Evolutionary conservation across 2,329 filamentous ascomycete species (phyloP).

Genomic region (Reticulascus tulasneorum): DNA sequence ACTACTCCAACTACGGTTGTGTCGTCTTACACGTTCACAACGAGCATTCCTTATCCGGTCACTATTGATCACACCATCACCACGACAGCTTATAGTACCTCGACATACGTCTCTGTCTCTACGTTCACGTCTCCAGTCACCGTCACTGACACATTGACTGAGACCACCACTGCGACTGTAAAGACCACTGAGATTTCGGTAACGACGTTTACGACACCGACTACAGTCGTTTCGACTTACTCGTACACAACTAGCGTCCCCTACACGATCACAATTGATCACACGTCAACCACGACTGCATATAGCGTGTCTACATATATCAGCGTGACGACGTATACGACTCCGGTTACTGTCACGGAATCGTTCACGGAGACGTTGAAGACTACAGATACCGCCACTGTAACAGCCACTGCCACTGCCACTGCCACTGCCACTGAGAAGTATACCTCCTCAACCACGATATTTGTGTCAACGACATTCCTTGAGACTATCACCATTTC

Average conservation of each 20-base stretch:
- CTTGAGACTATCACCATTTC: slow-evolving; percentile 13
- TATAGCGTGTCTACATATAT: slow-evolving; percentile 6
- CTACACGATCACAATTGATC: slow-evolving; percentile 9
- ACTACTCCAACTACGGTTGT: slow-evolving; percentile 8
- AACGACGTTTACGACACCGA: slow-evolving; percentile 6
- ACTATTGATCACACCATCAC: slow-evolving; percentile 10
- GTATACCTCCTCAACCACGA: slow-evolving; percentile 6
- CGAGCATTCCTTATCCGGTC: slow-evolving; percentile 10
- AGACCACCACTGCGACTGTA: slow-evolving; percentile 11
- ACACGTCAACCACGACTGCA: slow-evolving; percentile 9
- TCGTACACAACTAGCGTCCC: slow-evolving; percentile 12
- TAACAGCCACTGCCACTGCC: slow-evolving; percentile 4
- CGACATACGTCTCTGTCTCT: slow-evolving; percentile 1
- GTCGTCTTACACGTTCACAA: slow-evolving; percentile 11
- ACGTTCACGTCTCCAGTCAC: slow-evolving; percentile 4
- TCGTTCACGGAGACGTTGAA: slow-evolving; percentile 15
- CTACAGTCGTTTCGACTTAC: slow-evolving; percentile 10
- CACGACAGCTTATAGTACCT: slow-evolving; percentile 6
- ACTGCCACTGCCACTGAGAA: slow-evolving; percentile 6
- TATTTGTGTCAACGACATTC: slow-evolving; percentile 9
- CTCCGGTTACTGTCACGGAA: slow-evolving; percentile 8
- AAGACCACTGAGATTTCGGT: slow-evolving; percentile 7
- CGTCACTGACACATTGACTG: slow-evolving; percentile 4
- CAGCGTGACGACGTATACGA: slow-evolving; percentile 2
- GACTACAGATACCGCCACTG: slow-evolving; percentile 5